These are phyloP conservation scores for Collybia nuda DNA, from an alignment of 768 basidiomycete species.

Conservation along the genomic window DNA sequence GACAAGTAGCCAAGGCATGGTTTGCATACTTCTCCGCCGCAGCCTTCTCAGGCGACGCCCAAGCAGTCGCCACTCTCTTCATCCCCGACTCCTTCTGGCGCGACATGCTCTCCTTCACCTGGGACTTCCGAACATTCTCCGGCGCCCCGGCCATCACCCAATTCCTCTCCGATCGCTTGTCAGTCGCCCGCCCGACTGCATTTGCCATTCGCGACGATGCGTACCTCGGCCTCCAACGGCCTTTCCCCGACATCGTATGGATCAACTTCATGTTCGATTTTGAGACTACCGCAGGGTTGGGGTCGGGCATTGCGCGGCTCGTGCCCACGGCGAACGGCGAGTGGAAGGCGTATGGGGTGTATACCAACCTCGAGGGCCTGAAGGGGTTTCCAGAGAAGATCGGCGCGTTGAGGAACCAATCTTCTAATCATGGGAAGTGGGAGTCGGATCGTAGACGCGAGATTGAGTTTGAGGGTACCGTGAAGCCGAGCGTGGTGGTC, in stretches of 20 bases:
- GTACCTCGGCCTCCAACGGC: slow-evolving; percentile 32
- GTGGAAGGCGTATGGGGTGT: slow-evolving; percentile 57
- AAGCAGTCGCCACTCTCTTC: slow-evolving; percentile 17
- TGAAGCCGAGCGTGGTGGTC: slow-evolving; percentile 52
- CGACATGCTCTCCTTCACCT: slow-evolving; percentile 21
- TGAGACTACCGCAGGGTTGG: slow-evolving; percentile 39
- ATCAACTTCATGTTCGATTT: slow-evolving; percentile 54
- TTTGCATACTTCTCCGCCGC: slow-evolving; percentile 19
- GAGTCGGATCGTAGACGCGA: slow-evolving; percentile 37
- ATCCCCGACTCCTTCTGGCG: slow-evolving; percentile 19
- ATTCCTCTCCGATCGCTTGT: slow-evolving; percentile 17
- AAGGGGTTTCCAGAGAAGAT: slow-evolving; percentile 50
- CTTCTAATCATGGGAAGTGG: slow-evolving; percentile 52
- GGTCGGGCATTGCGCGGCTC: slow-evolving; percentile 46
- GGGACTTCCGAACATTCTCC: slow-evolving; percentile 24
- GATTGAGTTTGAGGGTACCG: slow-evolving; percentile 38
- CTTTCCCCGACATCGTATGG: slow-evolving; percentile 56
- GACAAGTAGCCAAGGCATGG: slow-evolving; percentile 23
- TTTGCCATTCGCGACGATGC: slow-evolving; percentile 28
- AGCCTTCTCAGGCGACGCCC: slow-evolving; percentile 12
- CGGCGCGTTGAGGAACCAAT: slow-evolving; percentile 44
- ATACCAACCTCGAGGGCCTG: slow-evolving; percentile 53
- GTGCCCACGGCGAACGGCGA: slow-evolving; percentile 38
- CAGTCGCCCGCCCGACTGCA: slow-evolving; percentile 18
- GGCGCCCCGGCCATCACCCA: slow-evolving; percentile 11